Base-by-base conservation (phyloP, 768 basidiomycete species). In the Termitomyces sp. region DNA sequence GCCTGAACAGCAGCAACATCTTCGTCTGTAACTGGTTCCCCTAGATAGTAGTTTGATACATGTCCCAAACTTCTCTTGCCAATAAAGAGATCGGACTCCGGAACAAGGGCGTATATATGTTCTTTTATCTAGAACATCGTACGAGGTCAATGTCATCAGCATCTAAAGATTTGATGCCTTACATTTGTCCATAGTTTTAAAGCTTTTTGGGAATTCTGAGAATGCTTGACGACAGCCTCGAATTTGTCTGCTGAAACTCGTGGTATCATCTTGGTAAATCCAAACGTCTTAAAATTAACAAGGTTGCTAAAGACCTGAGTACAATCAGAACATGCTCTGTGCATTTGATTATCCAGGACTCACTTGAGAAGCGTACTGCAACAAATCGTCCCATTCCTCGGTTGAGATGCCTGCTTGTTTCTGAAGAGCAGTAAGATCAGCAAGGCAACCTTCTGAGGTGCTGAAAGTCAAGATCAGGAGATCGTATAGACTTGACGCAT, bases 201-300 rank as follows among this genome's bases (percentile, higher is more conserved):
- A 1, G 87, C 85, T 48, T 80, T 74, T 0, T 76, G 64, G 4
- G 79, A 76, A 60, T 87, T 87, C 10, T 74, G 72, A n/a, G 88
- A 91, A 7, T 77, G 74, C 20, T 75, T 69, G 18, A 93, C 76
- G 34, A 88, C 82, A 6, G 75, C 76, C 41, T 78, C 80, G 65
- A 95, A 92, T 63, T 82, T 84, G 16, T 74, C 77, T 24, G 76
- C 64, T 2, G 82, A 64, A 46, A 90, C 64, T 22, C 93, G 86
- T 22, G 93, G 92, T 48, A 92, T 67, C 62, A 95, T 88, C 74
- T 95, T 94, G 43, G 88, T 90, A 65, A 88, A 89, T 1, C 92
- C 92, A 60, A 94, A 94, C 2, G 78, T 81, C 68, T 83, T 90
- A 72, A 85, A 92, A 71, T 93, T 93, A 24, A 82, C 81, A 22